These are phyloP conservation scores for Rhodamnia argentea DNA, from an alignment of 345 rosid genomes.

Conservation along the genomic window DNA sequence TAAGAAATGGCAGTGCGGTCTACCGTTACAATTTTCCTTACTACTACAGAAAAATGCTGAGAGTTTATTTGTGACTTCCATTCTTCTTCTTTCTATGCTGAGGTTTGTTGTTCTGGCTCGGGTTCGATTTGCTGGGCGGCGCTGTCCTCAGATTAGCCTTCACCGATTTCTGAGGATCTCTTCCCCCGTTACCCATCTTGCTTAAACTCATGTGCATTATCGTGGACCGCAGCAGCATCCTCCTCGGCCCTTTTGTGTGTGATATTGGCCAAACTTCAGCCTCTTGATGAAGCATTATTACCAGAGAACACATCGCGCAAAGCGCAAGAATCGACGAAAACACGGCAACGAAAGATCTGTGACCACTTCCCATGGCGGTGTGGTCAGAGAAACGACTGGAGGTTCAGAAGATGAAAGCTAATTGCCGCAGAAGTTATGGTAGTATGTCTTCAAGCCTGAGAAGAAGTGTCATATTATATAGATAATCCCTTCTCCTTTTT, in stretches of 20 bases:
- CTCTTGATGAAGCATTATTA: not conserved
- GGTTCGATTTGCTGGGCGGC: conserved; percentile 41
- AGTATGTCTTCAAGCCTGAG: not conserved
- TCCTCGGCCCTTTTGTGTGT: conserved; percentile 18
- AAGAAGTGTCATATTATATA: not conserved
- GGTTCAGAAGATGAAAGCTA: not conserved
- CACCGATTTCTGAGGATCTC: conserved; percentile 15
- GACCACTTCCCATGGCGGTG: not conserved
- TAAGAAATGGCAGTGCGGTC: not conserved
- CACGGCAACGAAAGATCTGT: not conserved
- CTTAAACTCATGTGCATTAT: conserved; percentile 6
- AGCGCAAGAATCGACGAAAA: not conserved
- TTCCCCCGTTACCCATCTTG: conserved; percentile 9
- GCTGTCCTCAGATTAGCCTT: conserved; percentile 29
- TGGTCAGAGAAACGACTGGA: not conserved
- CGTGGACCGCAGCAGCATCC: conserved; percentile 20
- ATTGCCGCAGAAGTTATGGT: not conserved
- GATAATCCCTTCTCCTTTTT: not conserved
- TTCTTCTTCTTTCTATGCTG: not conserved
- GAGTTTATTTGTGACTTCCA: not conserved
- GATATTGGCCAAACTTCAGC: conserved; percentile 1
- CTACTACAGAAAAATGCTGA: not conserved
- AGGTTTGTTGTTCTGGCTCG: conserved; percentile 33
- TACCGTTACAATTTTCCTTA: not conserved
- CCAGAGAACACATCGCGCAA: not conserved